Evolutionary conservation across 2,329 filamentous ascomycete species (phyloP), one percentile per base, ranked within the genome.

Genomic region (Clonostachys rhizophaga): DNA sequence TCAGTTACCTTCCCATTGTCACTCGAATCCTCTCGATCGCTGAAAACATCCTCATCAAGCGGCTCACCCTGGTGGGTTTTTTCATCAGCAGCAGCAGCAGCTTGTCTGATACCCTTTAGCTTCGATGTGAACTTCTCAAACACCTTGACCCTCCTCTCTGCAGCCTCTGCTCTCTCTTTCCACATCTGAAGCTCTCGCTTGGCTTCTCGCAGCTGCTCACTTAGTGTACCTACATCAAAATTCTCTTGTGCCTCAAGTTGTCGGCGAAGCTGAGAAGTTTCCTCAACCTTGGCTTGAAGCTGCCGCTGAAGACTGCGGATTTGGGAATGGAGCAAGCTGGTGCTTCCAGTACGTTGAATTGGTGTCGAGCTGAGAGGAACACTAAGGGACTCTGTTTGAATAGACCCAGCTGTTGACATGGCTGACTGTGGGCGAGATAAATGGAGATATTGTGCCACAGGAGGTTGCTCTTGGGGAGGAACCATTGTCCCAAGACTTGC

Each of bases 131-230:
- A 71, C 39, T 63, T 60, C 55, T 78, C 69, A 49, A 78, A 71
- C 20, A 73, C 68, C 5, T 68, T 65, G 16, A 83, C 57, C 43
- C 74, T 68, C 50, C 64, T 69, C 63, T 86, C 81, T 0, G 80
- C 79, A 5, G 69, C 66, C 54, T 80, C 71, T 0, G 82, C 82
- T 34, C 78, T 67, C 34, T 67, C 69, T 51, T 68, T 75, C 82
- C 81, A 86, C 50, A 64, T 68, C 1, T 53, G 53, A 5, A 57
- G 50, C 20, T 67, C 63, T 12, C 55, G 54, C 34, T 56, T 62
- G 2, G 64, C 61, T 34, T 61, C 61, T 17, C 71, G 61, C 41
- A 84, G 55, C 52, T 78, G 67, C 52, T 78, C 72, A 46, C 69
- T 71, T 46, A 81, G 54, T 5, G 66, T 68, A 2, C 71, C 70